Conservation (phyloP, 768 basidiomycete species). For the Strobilomyces confusus region DNA sequence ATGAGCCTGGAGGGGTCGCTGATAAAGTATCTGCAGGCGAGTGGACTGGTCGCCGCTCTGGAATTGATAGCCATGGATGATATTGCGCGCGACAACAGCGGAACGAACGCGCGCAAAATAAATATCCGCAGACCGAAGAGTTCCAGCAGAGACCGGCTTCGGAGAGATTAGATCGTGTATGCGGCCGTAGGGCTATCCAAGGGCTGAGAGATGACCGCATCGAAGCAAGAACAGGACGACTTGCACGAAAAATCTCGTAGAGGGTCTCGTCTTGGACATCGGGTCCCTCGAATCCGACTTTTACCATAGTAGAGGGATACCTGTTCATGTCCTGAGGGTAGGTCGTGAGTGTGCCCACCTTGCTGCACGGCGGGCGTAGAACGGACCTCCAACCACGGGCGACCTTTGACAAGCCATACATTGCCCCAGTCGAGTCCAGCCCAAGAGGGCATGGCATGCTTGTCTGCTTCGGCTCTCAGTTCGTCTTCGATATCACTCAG, state of each 20-base stretch:
- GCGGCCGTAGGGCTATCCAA: slow-evolving; percentile 70
- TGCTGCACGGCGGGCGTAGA: background rate
- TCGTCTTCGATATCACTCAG: slow-evolving; percentile 47
- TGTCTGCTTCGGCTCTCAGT: slow-evolving; percentile 40
- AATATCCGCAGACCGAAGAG: slow-evolving; percentile 61
- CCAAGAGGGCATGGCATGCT: slow-evolving; percentile 63
- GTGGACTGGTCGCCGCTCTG: slow-evolving; percentile 30
- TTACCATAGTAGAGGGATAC: slow-evolving; percentile 68
- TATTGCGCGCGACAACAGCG: slow-evolving; percentile 81
- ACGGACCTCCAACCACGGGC: slow-evolving; percentile 76
- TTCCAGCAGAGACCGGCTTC: slow-evolving; percentile 57
- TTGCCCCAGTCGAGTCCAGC: slow-evolving; percentile 45
- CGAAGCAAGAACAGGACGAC: slow-evolving; percentile 20
- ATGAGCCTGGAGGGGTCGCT: slow-evolving; percentile 62
- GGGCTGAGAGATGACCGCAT: background rate
- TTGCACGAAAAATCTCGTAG: slow-evolving; percentile 73
- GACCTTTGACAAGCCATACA: slow-evolving; percentile 72
- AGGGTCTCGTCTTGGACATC: slow-evolving; percentile 78
- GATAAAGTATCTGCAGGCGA: slow-evolving; percentile 54
- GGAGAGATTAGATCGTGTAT: slow-evolving; percentile 67
- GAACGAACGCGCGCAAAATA: slow-evolving; percentile 59
- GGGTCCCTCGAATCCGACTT: slow-evolving; percentile 84
- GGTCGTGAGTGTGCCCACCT: background rate
- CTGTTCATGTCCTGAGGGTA: slow-evolving; percentile 72
- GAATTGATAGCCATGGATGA: slow-evolving; percentile 58